phyloP scores from a whole-genome alignment of 371 early-diverging fungal genomes.

The Mortierella sp. region DNA sequence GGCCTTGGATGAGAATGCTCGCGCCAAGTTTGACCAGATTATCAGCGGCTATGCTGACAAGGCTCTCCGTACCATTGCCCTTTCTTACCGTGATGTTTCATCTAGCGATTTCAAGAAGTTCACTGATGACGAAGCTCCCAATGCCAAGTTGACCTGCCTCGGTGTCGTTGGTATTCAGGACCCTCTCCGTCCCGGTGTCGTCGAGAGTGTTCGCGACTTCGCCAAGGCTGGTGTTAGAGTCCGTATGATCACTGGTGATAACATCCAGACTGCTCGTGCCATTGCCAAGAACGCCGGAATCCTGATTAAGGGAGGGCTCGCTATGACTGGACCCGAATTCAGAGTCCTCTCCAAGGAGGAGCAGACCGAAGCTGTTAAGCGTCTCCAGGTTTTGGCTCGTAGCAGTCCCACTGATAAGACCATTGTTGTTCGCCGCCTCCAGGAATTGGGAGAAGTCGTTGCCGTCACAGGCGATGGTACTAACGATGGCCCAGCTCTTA shows the following conservation, averaged over 20 bases:
- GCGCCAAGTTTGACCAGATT: conserved; percentile 59
- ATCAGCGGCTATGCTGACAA: conserved; percentile 85
- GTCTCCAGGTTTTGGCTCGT: conserved; percentile 93
- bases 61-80: conserved; percentile 91
- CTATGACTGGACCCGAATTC: conserved; percentile 92
- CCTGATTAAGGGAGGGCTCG: conserved; percentile 84
- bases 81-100: conserved; percentile 81
- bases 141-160: conserved; percentile 75
- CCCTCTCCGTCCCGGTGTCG: conserved; percentile 92
- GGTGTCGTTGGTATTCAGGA: conserved; percentile 95
- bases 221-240: conserved; percentile 92
- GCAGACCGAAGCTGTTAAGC: conserved; percentile 84
- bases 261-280: conserved; percentile 88
- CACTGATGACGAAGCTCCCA: conserved; percentile 70
- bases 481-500: conserved; percentile 97
- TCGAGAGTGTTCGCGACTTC: conserved; percentile 84
- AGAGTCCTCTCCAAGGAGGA: conserved; percentile 82
- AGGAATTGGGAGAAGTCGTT: conserved; percentile 92
- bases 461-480: conserved; percentile 99
- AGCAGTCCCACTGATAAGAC: conserved; percentile 96
- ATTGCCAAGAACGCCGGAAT: conserved; percentile 94
- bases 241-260: conserved; percentile 98
- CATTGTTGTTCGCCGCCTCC: conserved; percentile 87
- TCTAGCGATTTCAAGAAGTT: conserved; percentile 57
- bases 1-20: conserved; percentile 64